Evolutionary conservation across 352 stramenopile species (phyloP), one percentile per base, ranked within the genome.

Genomic region (Halophytophthora polymorphica): DNA sequence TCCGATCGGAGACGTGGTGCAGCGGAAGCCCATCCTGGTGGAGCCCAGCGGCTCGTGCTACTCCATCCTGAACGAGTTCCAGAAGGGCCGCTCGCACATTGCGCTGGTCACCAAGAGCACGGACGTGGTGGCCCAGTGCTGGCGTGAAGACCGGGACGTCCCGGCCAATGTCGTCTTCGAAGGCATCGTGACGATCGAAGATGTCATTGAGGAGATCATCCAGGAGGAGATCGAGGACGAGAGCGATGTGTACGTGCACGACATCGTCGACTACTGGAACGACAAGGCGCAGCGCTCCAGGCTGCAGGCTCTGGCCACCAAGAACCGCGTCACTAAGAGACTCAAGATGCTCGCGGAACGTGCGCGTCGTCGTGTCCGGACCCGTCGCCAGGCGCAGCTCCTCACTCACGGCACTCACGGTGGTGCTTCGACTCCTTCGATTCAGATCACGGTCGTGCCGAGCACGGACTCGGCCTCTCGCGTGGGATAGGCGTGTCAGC

Each of bases 171-270:
- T 81, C 12, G 57, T 75, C 21, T 83, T 97, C 31, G 61, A 91
- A 21, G 91, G 88, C 14, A 92, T 97, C 50, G 68, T 96, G 19
- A 97, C 88, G 17, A 82, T 98, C 40, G 88, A 98, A 64, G 87
- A 98, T 59, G 74, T 96, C 11, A 73, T 98, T 35, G 91, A 98
- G 58, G 79, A 93, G 57, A 68, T 93, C 31, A 96, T 81, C 57
- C 92, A 89, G 54, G 86, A 96, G 45, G 77, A 94, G 52, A 97
- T 98, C 50, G 83, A 90, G 49, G 89, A 97, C 58, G 91, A 98
- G 59, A 85, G 61, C 35, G 89, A 90, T 48, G 49, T 83, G 46
- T 87, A 87, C 43, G 70, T 83, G 12, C 64, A 79, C 31, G 75
- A 67, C 39, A 70, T 84, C 25, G 68, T 82, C 12, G 64, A 84